A percentile compares a stretch with the other conserved stretches of the same genome.
These are phyloP conservation scores for Deinandra increscens DNA, from an alignment of 129 eudicot species.

Conservation along the genomic window DNA sequence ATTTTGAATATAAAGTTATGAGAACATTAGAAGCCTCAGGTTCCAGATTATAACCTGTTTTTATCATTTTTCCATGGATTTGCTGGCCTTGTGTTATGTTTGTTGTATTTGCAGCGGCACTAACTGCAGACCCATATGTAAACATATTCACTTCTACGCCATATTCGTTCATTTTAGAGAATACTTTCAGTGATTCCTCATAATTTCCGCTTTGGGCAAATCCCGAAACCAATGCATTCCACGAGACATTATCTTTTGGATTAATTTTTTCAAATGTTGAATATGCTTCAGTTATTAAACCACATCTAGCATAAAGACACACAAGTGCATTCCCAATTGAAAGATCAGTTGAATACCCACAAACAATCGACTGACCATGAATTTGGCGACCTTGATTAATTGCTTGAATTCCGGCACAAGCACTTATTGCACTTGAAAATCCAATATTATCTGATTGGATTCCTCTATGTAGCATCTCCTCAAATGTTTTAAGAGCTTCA, in stretches of 20 bases:
- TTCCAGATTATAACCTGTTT: conserved; percentile 64
- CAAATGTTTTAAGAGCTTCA: conserved; percentile 76
- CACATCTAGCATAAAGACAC: conserved; percentile 86
- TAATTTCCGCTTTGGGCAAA: conserved; percentile 77
- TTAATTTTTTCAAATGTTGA: conserved; percentile 62
- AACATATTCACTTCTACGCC: conserved; percentile 66
- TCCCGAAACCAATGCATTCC: conserved; percentile 93
- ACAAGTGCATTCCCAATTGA: conserved; percentile 86
- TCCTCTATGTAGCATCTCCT: conserved; percentile 68
- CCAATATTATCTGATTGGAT: conserved; percentile 84
- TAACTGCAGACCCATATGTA: conserved; percentile 79
- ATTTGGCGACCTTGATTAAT: conserved; percentile 76
- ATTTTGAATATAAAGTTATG: conserved; percentile 81
- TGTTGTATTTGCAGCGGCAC: conserved; percentile 89
- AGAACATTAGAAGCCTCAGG: conserved; percentile 83
- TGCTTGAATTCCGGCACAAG: conserved; percentile 88
- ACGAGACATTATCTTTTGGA: conserved; percentile 63
- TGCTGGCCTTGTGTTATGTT: conserved; percentile 75
- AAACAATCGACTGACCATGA: conserved; percentile 65
- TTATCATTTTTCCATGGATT: conserved; percentile 68
- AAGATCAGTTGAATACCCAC: conserved; percentile 74
- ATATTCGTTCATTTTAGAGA: conserved; percentile 56
- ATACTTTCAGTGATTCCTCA: conserved; percentile 75
- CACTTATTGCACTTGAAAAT: conserved; percentile 84
- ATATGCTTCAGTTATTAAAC: conserved; percentile 65